A percentile compares a stretch with the other conserved stretches of the same genome.
These are phyloP conservation scores for Apiosordaria backusii DNA, from an alignment of 495 filamentous ascomycete species.

Conservation along the genomic window DNA sequence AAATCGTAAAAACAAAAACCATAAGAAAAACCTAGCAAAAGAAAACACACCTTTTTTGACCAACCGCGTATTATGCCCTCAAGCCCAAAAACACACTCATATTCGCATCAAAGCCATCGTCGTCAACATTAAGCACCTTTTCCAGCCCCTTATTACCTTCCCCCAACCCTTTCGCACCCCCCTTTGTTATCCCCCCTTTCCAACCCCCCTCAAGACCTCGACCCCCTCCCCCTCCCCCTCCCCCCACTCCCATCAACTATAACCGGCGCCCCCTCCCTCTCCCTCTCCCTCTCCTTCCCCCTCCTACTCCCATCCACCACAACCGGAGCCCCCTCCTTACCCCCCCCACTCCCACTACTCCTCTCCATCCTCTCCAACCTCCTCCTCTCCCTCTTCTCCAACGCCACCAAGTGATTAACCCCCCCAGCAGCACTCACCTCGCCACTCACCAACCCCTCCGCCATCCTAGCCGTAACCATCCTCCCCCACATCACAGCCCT, in stretches of 20 bases:
- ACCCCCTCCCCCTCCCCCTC: not conserved
- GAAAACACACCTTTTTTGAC: not conserved
- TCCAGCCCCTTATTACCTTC: too few relatives aligned
- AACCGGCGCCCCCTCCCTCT: conserved; percentile 10
- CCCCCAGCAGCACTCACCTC: not conserved
- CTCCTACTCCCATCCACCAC: conserved; percentile 8
- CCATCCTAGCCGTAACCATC: conserved; percentile 5
- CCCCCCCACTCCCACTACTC: not conserved
- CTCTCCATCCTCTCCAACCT: not conserved
- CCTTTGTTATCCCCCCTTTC: not conserved
- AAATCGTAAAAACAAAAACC: not conserved
- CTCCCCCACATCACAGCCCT: not conserved
- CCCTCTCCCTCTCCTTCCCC: conserved; percentile 10
- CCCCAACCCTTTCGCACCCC: not conserved
- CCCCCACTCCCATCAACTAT: conserved; percentile 20
- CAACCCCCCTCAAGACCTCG: not conserved
- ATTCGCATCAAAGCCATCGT: too few relatives aligned
- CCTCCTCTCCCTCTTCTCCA: not conserved
- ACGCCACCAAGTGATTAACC: not conserved
- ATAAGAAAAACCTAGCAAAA: not conserved
- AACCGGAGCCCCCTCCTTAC: conserved; percentile 7
- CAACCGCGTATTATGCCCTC: not conserved
- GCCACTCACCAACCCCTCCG: conserved; percentile 3
- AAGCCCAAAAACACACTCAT: not conserved
- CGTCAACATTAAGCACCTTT: too few relatives aligned